Conservation (phyloP, 345 rosid species). For the Psidium guajava region DNA sequence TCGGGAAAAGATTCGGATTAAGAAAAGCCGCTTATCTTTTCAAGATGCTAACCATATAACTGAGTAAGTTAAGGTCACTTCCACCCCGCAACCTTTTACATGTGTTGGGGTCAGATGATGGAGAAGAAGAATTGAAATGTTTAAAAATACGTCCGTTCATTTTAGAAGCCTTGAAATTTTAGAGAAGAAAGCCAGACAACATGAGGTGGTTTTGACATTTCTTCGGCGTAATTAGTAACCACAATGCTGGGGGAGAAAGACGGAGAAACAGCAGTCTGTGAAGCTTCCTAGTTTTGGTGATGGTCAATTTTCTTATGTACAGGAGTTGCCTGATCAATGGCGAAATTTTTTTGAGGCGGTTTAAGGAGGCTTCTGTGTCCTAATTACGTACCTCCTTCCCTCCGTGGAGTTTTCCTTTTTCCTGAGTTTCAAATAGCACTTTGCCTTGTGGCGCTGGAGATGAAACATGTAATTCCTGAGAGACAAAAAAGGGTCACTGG, state of each 20-base stretch:
- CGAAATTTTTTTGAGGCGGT: not conserved
- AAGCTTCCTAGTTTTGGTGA: constrained; percentile 39
- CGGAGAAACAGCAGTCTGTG: constrained; percentile 1
- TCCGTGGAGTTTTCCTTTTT: not conserved
- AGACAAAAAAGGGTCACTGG: not conserved
- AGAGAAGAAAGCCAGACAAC: not conserved
- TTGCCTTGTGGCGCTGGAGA: not conserved
- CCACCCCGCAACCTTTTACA: constrained; percentile 3
- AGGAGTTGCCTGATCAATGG: constrained; percentile 7
- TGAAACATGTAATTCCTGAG: not conserved
- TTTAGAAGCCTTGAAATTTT: not conserved
- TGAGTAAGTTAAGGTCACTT: not conserved
- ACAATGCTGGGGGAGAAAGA: not conserved
- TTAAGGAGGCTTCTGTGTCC: constrained; percentile 8
- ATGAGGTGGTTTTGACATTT: not conserved
- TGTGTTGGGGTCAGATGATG: not conserved
- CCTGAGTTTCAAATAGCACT: not conserved
- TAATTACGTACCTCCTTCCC: not conserved
- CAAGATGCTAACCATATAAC: constrained; percentile 17
- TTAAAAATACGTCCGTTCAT: not conserved
- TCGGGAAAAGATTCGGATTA: constrained; percentile 26
- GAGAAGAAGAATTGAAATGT: not conserved
- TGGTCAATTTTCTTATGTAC: not conserved
- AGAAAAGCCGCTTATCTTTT: constrained; percentile 4
- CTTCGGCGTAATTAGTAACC: not conserved